Evolutionary conservation across 495 filamentous ascomycete genomes (phyloP).

Genomic region (Neurospora sp.): DNA sequence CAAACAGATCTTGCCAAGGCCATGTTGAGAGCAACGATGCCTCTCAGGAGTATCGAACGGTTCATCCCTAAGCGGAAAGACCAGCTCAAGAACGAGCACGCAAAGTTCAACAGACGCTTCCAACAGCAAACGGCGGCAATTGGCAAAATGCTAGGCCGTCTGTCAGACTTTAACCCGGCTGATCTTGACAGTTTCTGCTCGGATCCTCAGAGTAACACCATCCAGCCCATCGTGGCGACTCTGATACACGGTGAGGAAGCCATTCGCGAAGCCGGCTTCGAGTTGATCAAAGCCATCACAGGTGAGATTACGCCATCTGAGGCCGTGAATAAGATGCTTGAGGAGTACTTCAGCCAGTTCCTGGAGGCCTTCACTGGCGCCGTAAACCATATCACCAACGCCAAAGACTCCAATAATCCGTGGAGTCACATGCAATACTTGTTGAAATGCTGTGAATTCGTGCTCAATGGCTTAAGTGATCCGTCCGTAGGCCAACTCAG

Average conservation of each 20-base stretch:
- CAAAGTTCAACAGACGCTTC: constrained; percentile 63
- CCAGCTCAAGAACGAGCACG: constrained; percentile 37
- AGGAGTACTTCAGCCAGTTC: constrained; percentile 42
- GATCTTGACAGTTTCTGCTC: constrained; percentile 57
- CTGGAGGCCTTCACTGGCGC: constrained; percentile 28
- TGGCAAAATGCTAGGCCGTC: constrained; percentile 59
- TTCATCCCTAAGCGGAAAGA: constrained; percentile 45
- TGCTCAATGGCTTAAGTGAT: constrained; percentile 76
- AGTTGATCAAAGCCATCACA: constrained; percentile 71
- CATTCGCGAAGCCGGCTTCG: constrained; percentile 64
- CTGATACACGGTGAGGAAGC: constrained; percentile 58
- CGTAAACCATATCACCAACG: constrained; percentile 38
- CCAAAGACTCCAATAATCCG: constrained; percentile 42
- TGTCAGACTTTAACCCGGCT: constrained; percentile 60
- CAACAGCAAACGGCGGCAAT: constrained; percentile 58
- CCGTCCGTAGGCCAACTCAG: constrained; percentile 69
- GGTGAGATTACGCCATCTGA: constrained; percentile 59
- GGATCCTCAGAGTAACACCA: constrained; percentile 46
- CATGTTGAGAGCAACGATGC: constrained; percentile 59
- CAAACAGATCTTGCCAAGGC: constrained; percentile 57
- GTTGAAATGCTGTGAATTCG: constrained; percentile 62
- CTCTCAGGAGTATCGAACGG: constrained; percentile 61
- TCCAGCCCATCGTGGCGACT: constrained; percentile 52
- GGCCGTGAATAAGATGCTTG: constrained; percentile 61
- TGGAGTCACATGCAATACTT: constrained; percentile 59